Percentiles rank a stretch among this genome's conserved stretches.
These are phyloP conservation scores for Leptographium wingfieldii DNA, from an alignment of 2,329 filamentous ascomycete genomes.

Conservation along the genomic window DNA sequence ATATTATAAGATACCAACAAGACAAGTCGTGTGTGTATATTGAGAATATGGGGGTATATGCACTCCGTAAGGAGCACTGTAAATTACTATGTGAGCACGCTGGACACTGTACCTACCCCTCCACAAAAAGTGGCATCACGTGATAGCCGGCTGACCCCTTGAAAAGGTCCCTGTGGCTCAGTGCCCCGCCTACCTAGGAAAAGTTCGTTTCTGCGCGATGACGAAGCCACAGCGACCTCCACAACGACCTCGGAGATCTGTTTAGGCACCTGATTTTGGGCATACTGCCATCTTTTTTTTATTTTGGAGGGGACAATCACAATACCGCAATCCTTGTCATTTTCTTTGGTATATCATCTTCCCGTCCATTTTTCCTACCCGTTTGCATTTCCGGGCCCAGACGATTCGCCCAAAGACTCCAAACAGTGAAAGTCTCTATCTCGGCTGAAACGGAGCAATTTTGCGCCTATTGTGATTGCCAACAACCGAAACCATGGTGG, in stretches of 20 bases:
- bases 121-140: neutral
- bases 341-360: neutral
- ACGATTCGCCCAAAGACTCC: neutral
- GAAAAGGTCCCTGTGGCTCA: neutral
- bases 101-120: neutral
- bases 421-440: neutral
- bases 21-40: neutral
- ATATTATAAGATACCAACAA: neutral
- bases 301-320: neutral
- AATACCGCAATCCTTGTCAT: neutral
- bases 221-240: neutral
- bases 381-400: neutral
- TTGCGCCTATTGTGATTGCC: neutral
- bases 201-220: neutral
- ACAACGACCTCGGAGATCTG: neutral
- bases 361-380: neutral
- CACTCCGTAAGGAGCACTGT: neutral
- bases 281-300: neutral
- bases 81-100: too few relatives aligned
- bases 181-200: neutral
- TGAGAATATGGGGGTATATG: neutral
- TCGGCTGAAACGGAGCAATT: neutral
- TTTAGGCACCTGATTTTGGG: neutral
- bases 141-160: neutral
- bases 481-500: conserved; percentile 51